Evolutionary conservation across 495 filamentous ascomycete genomes (phyloP).

Genomic region (Parachaetomium inaequale): DNA sequence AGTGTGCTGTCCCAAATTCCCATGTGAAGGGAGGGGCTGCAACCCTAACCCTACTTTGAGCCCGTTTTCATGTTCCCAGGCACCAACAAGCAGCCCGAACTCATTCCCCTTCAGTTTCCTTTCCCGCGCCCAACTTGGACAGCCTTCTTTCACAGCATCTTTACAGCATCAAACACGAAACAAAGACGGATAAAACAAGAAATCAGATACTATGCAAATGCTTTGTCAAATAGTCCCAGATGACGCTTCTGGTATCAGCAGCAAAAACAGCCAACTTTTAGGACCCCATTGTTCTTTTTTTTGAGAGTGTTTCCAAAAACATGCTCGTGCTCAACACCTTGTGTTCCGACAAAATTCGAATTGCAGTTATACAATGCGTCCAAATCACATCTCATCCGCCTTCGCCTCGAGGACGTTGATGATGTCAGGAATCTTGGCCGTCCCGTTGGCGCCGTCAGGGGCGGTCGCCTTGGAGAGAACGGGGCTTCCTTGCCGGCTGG

Average conservation of each 20-base stretch:
- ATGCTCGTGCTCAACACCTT: background rate
- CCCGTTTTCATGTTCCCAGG: no score
- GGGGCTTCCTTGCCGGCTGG: conserved; percentile 54
- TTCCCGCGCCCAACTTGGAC: no score
- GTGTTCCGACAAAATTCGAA: no score
- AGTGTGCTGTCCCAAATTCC: no score
- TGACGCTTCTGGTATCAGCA: conserved; percentile 11
- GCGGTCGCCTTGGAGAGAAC: conserved; percentile 45
- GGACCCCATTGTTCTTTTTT: background rate
- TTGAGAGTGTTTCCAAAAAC: background rate
- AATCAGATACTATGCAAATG: no score
- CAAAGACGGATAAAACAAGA: no score
- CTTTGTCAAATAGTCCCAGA: background rate
- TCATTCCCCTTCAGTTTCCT: no score
- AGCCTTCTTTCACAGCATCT: no score
- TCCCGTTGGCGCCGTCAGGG: conserved; percentile 33
- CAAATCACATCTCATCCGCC: conserved; percentile 46
- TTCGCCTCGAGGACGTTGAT: conserved; percentile 45
- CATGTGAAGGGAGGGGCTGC: no score
- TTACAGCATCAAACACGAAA: no score
- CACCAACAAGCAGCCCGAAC: no score
- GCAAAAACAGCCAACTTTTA: conserved; percentile 7
- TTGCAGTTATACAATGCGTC: background rate
- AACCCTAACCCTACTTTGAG: no score
- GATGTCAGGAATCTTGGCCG: conserved; percentile 30